These are phyloP conservation scores for Lathyrus aphaca DNA, from an alignment of 306 rosid species.

Conservation along the genomic window DNA sequence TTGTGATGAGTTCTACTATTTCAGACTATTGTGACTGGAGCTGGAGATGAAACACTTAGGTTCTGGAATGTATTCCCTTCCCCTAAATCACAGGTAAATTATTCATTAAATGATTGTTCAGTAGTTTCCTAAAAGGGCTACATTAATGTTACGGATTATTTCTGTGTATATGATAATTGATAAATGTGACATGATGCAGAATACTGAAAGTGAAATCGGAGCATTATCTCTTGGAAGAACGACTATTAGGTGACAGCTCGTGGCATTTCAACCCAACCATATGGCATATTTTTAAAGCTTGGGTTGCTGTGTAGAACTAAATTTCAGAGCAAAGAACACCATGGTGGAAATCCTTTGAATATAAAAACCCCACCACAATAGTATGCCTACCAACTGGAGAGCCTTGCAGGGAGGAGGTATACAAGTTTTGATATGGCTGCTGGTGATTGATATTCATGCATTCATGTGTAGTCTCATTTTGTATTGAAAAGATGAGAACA, in stretches of 20 bases:
- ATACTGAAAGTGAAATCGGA: slow-evolving; percentile 88
- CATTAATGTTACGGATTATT: too few species aligned
- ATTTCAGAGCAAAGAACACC: slow-evolving; percentile 19
- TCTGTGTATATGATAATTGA: slow-evolving; percentile 23
- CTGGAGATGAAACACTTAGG: slow-evolving; percentile 99
- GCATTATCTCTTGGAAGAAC: slow-evolving; percentile 96
- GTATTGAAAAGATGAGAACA: slow-evolving; percentile 19
- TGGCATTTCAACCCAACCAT: slow-evolving; percentile 20
- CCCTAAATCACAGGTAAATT: slow-evolving; percentile 93
- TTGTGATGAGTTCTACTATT: slow-evolving; percentile 35
- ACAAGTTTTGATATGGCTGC: slow-evolving; percentile 34
- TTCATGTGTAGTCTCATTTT: slow-evolving; percentile 33
- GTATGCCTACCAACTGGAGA: slow-evolving; percentile 19
- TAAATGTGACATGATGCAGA: slow-evolving; percentile 58
- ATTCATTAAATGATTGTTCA: slow-evolving; percentile 12
- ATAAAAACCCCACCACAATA: slow-evolving; percentile 20
- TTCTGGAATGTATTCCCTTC: slow-evolving; percentile 98
- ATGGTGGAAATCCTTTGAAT: slow-evolving; percentile 29
- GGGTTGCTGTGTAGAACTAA: slow-evolving; percentile 31
- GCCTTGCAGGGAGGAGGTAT: slow-evolving; percentile 48
- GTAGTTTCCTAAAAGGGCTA: too few species aligned
- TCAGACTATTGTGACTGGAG: slow-evolving; percentile 98
- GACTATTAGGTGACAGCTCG: slow-evolving; percentile 62
- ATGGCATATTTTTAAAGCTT: slow-evolving; percentile 35
- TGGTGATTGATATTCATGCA: slow-evolving; percentile 28